Conservation (phyloP, 345 rosid genomes). For the Leavenworthia alabamica region DNA sequence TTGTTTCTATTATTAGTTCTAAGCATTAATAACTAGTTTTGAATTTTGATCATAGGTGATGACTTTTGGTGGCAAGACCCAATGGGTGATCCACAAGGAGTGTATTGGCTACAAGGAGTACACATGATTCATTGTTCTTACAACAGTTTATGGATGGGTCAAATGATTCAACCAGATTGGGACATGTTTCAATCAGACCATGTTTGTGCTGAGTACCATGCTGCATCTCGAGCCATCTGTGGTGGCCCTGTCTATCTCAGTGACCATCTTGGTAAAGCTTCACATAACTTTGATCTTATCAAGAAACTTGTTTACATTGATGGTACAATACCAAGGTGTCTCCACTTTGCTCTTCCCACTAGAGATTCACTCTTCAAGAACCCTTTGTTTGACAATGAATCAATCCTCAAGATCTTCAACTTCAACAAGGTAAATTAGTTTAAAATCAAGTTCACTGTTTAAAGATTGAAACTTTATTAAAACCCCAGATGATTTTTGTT, state of each 20-base stretch:
- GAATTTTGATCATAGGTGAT: slow-evolving; percentile 45
- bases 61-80: slow-evolving; percentile 97
- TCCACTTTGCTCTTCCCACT: slow-evolving; percentile 69
- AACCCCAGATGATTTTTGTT: neutral
- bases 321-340: slow-evolving; percentile 79
- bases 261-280: slow-evolving; percentile 48
- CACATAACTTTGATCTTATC: slow-evolving; percentile 69
- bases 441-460: neutral
- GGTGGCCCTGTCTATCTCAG: slow-evolving; percentile 87
- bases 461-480: neutral
- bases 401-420: slow-evolving; percentile 82
- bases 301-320: slow-evolving; percentile 64
- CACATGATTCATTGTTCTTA: slow-evolving; percentile 91
- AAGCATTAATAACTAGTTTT: neutral
- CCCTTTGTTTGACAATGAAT: slow-evolving; percentile 65
- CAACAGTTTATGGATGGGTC: slow-evolving; percentile 95
- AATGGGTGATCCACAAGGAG: slow-evolving; percentile 81
- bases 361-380: slow-evolving; percentile 81
- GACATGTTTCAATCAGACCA: slow-evolving; percentile 98
- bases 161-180: slow-evolving; percentile 88
- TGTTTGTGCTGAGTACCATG: slow-evolving; percentile 74
- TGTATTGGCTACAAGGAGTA: slow-evolving; percentile 83
- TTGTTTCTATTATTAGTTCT: neutral
- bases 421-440: slow-evolving; percentile 56
- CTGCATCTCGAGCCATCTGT: slow-evolving; percentile 77